Percentiles rank a stretch among this genome's conserved stretches.
Evolutionary conservation across 176 grass and related monocot species (phyloP).

Genomic region (Eleusine indica): DNA sequence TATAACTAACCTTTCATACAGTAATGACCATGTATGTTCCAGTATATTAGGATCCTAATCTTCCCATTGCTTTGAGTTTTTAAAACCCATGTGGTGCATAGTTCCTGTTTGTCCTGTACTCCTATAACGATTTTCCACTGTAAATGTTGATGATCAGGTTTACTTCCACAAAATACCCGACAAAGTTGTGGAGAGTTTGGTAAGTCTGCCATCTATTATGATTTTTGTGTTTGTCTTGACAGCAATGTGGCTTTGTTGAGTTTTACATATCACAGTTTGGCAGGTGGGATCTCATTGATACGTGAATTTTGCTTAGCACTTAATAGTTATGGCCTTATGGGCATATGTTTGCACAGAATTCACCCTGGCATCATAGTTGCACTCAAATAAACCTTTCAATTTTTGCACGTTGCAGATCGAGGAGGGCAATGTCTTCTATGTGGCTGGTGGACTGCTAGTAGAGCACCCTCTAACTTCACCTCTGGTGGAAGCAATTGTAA

Average conservation of each 20-base stretch:
- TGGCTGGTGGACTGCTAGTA: conserved; percentile 89
- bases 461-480: conserved; percentile 92
- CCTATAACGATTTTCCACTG: conserved; percentile 15
- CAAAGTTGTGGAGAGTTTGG: conserved; percentile 83
- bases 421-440: conserved; percentile 89
- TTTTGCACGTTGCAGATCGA: conserved; percentile 62
- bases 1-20: background rate
- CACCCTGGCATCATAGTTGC: background rate
- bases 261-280: background rate
- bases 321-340: background rate
- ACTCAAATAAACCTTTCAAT: conserved; percentile 20
- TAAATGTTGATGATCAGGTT: conserved; percentile 61
- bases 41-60: background rate
- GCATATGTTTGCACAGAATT: background rate
- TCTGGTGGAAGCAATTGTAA: conserved; percentile 91
- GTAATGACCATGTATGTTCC: background rate
- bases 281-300: background rate
- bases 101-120: conserved; percentile 13
- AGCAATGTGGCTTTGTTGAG: background rate
- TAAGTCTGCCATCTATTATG: conserved; percentile 42
- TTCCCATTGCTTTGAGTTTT: conserved; percentile 21
- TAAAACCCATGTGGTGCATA: background rate
- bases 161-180: conserved; percentile 94
- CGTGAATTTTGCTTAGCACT: background rate
- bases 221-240: background rate